Conservation (phyloP, 345 rosid genomes). For the Salix caprea region DNA sequence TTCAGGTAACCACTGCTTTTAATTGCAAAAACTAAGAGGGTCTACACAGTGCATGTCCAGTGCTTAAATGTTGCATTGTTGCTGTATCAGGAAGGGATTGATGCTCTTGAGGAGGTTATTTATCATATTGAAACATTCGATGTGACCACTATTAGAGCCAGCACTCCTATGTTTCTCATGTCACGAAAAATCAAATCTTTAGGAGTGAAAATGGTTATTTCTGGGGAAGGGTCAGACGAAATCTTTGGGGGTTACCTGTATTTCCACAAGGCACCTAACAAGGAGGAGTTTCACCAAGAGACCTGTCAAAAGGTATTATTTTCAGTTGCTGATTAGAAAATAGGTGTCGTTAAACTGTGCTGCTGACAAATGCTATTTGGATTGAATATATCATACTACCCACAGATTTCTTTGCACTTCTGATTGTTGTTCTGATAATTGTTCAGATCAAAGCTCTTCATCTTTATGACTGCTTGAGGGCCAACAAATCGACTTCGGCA, state of each 20-base stretch:
- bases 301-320: constrained; percentile 69
- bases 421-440: constrained; percentile 16
- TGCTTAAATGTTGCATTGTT: constrained; percentile 4
- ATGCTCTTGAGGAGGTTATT: constrained; percentile 83
- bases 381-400: neutral
- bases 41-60: neutral
- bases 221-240: constrained; percentile 91
- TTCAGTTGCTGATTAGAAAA: neutral
- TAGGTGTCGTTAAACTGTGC: neutral
- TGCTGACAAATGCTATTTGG: neutral
- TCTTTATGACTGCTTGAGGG: constrained; percentile 86
- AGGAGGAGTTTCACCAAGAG: constrained; percentile 73
- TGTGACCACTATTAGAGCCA: constrained; percentile 81
- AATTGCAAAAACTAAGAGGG: neutral
- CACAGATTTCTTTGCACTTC: neutral
- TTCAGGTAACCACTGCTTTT: constrained; percentile 42
- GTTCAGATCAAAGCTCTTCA: constrained; percentile 78
- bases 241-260: constrained; percentile 83
- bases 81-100: constrained; percentile 66
- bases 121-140: constrained; percentile 83
- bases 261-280: constrained; percentile 83
- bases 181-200: constrained; percentile 81
- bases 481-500: constrained; percentile 79
- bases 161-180: constrained; percentile 93
- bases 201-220: constrained; percentile 85